Evolutionary conservation across 2,329 filamentous ascomycete genomes (phyloP).

Genomic region (Trichoderma sp.): DNA sequence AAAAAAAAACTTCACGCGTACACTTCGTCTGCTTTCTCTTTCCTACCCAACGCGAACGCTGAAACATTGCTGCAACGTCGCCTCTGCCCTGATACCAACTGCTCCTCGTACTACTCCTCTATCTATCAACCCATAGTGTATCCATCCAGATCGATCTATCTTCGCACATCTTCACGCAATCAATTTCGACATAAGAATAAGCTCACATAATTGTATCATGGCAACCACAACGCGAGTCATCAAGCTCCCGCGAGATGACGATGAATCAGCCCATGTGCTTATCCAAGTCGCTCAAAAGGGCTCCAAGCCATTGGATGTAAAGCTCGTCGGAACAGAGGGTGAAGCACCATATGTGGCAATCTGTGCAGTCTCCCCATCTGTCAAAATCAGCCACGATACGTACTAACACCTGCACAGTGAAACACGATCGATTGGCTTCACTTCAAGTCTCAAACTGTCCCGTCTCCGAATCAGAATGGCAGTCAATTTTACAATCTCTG

Average conservation of each 20-base stretch:
- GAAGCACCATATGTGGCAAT: conserved; percentile 61
- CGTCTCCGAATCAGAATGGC: conserved; percentile 69
- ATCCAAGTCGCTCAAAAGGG: conserved; percentile 59
- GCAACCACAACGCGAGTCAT: conserved; percentile 48
- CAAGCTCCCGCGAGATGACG: conserved; percentile 61
- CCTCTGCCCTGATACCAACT: background rate
- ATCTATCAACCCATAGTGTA: too few species aligned
- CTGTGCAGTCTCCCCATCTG: conserved; percentile 49
- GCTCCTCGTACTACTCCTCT: background rate
- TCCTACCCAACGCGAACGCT: background rate
- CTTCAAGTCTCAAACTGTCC: conserved; percentile 58
- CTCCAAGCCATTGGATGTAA: conserved; percentile 63
- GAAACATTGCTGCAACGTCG: background rate
- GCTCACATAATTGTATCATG: conserved; percentile 34
- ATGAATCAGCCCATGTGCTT: conserved; percentile 59
- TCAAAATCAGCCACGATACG: background rate
- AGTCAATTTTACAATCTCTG: conserved; percentile 59
- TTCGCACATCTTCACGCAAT: background rate
- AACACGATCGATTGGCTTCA: conserved; percentile 57
- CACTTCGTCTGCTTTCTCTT: background rate
- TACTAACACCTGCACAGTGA: conserved; percentile 47
- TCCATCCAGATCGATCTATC: background rate
- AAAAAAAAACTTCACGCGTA: background rate
- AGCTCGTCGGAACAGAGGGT: conserved; percentile 70
- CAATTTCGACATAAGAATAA: background rate